phyloP scores from a whole-genome alignment of 768 basidiomycete species.

The Lactarius akahatsu region DNA sequence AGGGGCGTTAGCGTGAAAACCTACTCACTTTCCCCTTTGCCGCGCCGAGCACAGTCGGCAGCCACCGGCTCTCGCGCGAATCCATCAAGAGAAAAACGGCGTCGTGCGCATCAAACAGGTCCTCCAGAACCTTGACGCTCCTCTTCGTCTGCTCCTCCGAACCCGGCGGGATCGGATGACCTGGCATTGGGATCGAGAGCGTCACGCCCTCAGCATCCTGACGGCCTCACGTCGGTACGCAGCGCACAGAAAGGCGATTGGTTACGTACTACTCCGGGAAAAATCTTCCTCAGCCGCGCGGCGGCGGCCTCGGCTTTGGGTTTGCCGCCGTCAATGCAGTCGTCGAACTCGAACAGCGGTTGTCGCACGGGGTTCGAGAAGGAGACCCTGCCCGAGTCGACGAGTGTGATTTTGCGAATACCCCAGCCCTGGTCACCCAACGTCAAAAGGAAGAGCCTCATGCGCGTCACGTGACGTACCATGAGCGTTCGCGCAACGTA shows the following conservation, averaged over 20 bases:
- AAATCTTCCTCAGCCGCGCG: constrained; percentile 79
- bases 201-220: constrained; percentile 81
- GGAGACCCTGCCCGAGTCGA: constrained; percentile 88
- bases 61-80: constrained; percentile 95
- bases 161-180: constrained; percentile 78
- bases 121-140: constrained; percentile 73
- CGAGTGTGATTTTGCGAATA: constrained; percentile 86
- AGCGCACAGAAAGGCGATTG: not conserved
- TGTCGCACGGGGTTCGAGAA: constrained; percentile 98
- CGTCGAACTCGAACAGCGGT: constrained; percentile 93
- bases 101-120: constrained; percentile 82
- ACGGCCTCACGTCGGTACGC: not conserved
- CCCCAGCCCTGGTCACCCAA: constrained; percentile 78
- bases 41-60: constrained; percentile 86
- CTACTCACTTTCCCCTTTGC: constrained; percentile 74
- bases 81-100: constrained; percentile 95
- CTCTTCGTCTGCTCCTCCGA: constrained; percentile 55
- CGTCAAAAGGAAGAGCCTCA: not conserved
- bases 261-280: constrained; percentile 81
- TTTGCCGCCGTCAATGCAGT: constrained; percentile 89
- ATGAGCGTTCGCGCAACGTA: constrained; percentile 92
- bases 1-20: not conserved
- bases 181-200: constrained; percentile 94
- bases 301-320: constrained; percentile 94
- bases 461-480: constrained; percentile 46